phyloP scores from a whole-genome alignment of 768 basidiomycete genomes.

The Paxillus ammoniavirescens region DNA sequence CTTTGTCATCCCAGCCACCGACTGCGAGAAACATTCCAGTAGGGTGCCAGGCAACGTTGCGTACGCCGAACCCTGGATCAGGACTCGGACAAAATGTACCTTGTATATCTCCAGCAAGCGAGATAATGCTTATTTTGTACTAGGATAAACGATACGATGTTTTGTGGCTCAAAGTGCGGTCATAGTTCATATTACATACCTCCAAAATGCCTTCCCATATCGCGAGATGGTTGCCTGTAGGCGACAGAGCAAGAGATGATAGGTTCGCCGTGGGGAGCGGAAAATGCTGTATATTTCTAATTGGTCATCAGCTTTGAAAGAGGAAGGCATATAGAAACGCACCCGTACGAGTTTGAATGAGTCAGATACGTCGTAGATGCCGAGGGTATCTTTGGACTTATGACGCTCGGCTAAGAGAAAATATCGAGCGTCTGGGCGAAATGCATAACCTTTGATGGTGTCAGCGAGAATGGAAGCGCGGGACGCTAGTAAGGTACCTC shows the following conservation, averaged over 20 bases:
- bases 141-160: conserved; percentile 25
- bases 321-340: conserved; percentile 3
- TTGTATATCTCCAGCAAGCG: conserved; percentile 60
- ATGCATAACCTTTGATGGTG: conserved; percentile 60
- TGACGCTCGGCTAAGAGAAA: conserved; percentile 87
- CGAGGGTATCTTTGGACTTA: conserved; percentile 84
- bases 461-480: neutral
- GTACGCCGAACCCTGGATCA: conserved; percentile 84
- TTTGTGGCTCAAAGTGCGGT: neutral
- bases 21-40: conserved; percentile 78
- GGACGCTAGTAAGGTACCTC: conserved; percentile 44
- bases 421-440: conserved; percentile 78
- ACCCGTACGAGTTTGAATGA: conserved; percentile 75
- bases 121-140: conserved; percentile 76
- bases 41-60: conserved; percentile 82
- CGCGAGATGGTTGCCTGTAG: conserved; percentile 71
- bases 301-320: conserved; percentile 18
- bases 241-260: conserved; percentile 71
- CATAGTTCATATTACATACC: conserved; percentile 39
- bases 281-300: conserved; percentile 62
- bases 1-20: conserved; percentile 89
- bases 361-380: conserved; percentile 75
- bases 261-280: conserved; percentile 72
- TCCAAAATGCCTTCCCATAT: conserved; percentile 87
- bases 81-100: conserved; percentile 67